Evolutionary conservation across 163 green algal genomes (phyloP).

Genomic region (Chlamydomonas reinhardtii): DNA sequence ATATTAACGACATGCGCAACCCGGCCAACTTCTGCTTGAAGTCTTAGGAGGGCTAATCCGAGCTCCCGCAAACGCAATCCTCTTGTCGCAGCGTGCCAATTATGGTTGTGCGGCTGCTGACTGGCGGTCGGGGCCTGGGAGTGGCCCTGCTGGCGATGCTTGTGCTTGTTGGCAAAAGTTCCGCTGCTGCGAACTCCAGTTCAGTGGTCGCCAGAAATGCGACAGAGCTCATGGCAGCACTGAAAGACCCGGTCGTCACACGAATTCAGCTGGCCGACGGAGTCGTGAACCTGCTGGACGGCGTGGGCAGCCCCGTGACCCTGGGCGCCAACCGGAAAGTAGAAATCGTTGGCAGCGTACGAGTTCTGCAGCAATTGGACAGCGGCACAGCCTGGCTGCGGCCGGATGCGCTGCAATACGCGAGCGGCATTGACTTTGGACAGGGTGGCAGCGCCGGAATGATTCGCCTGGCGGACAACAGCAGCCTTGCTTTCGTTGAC

Average conservation of each 20-base stretch:
- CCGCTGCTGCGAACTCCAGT: too few relatives aligned
- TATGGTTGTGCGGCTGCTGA: too few relatives aligned
- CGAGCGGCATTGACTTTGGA: slow-evolving; percentile 15
- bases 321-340: neutral
- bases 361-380: neutral
- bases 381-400: neutral
- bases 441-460: neutral
- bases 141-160: too few relatives aligned
- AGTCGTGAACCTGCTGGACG: neutral
- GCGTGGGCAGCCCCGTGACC: neutral
- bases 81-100: too few relatives aligned
- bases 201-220: neutral
- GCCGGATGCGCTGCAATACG: neutral
- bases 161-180: too few relatives aligned
- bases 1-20: too few relatives aligned
- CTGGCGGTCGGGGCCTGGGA: too few relatives aligned
- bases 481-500: neutral
- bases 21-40: too few relatives aligned
- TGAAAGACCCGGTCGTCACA: neutral
- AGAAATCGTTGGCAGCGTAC: slow-evolving; percentile 12
- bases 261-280: neutral
- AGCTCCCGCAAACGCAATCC: too few relatives aligned
- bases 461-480: neutral
- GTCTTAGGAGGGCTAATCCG: too few relatives aligned
- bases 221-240: neutral